Base-by-base conservation (phyloP, 768 basidiomycete species). In the Neoboletus subvelutipes region DNA sequence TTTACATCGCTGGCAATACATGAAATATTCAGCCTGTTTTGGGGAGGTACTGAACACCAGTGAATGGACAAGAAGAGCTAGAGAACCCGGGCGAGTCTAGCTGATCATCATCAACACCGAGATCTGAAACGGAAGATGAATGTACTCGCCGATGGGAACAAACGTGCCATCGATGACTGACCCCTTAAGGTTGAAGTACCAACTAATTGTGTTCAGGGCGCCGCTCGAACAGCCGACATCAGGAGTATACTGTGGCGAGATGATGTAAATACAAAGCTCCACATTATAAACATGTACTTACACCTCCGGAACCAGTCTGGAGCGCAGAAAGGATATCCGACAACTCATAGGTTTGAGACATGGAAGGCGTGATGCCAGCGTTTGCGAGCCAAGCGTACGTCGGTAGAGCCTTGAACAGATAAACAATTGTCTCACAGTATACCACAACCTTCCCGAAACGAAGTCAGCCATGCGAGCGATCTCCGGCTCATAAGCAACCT, bases 291-390 rank as follows among this genome's bases (percentile, higher is more conserved):
- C 18, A 36, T 39, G 26, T 42, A 67, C 62, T 55, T 66, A 67
- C 54, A 39, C 83, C 86, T 31, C 81, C 84, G 5, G 80, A 81
- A 34, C 77, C 83, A 12, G 72, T 54, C 67, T 80, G 75, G 47
- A 91, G 73, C 3, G 87, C 88, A 37, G 77, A 66, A 12, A 77
- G 76, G 45, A 90, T 65, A 11, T 76, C 65, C 15, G 81, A 73
- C 18, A 88, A 77, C 0, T 82, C 82, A 68, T 84, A 84, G 0
- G 87, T 88, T 61, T 72, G 67, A 57, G 71, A 75, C 3, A 75
- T 72, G n/a, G 79, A 80, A 13, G 92, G 92, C 4, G 80, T 82
- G 62, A 94, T 93, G 26, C 90, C 90, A n/a, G 79, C 85, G 22
- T 79, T 73, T 15, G 76, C 73, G 40, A 94, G 84, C 83, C 83